phyloP scores from a whole-genome alignment of 306 rosid genomes.

The Gleditsia sinensis region DNA sequence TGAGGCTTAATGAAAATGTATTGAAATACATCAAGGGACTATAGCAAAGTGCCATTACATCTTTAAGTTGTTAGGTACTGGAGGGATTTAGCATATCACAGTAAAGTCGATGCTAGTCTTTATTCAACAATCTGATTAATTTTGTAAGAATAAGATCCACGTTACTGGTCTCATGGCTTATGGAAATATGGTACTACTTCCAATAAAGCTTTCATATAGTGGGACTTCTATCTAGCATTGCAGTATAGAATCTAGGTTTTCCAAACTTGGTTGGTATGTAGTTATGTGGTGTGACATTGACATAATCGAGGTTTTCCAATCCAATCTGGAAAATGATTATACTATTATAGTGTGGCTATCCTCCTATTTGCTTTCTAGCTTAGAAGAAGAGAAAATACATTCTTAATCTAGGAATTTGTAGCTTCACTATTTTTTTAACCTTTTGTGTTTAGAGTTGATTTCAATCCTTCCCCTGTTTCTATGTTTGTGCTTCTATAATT shows the following conservation, averaged over 20 bases:
- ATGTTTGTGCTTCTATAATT: conserved; percentile 26
- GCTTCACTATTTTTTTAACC: not conserved
- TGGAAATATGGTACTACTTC: conserved; percentile 5
- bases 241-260: conserved; percentile 2
- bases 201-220: conserved; percentile 4
- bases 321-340: conserved; percentile 19
- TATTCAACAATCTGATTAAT: not conserved
- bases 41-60: not conserved
- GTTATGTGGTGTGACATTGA: conserved; percentile 1
- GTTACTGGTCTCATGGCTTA: not conserved
- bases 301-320: no score
- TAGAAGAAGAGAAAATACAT: not conserved
- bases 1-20: not conserved
- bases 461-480: conserved; percentile 10
- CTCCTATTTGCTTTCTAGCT: not conserved
- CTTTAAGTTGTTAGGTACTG: not conserved
- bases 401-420: not conserved
- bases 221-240: not conserved
- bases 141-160: conserved; percentile 1
- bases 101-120: not conserved
- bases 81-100: not conserved
- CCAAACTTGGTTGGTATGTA: conserved; percentile 16
- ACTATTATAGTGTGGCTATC: not conserved
- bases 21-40: conserved; percentile 1
- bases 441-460: not conserved